Evolutionary conservation across 805 yeast genomes (phyloP).

Genomic region (Metschnikowia kunwiensis): DNA sequence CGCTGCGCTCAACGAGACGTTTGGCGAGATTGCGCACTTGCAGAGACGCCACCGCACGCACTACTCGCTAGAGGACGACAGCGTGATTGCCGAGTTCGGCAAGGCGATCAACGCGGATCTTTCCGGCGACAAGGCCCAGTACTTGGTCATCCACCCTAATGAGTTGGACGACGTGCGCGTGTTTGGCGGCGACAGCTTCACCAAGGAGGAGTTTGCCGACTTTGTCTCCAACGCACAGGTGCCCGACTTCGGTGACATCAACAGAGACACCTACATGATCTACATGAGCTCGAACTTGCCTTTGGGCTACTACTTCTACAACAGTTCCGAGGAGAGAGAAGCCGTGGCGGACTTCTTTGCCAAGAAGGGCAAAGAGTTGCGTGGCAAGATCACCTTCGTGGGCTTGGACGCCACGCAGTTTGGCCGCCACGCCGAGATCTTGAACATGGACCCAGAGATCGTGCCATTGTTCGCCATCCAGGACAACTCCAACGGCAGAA

Average conservation of each 20-base stretch:
- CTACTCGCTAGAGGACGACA: slow-evolving; percentile 46
- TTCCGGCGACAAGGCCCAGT: slow-evolving; percentile 33
- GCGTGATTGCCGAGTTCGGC: slow-evolving; percentile 38
- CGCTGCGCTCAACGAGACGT: slow-evolving; percentile 48
- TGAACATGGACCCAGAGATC: slow-evolving; percentile 80
- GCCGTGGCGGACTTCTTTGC: slow-evolving; percentile 50
- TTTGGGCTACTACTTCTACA: slow-evolving; percentile 84
- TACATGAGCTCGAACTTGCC: slow-evolving; percentile 76
- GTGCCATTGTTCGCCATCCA: slow-evolving; percentile 87
- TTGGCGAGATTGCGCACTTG: slow-evolving; percentile 56
- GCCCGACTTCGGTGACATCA: slow-evolving; percentile 86
- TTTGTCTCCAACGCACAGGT: slow-evolving; percentile 62
- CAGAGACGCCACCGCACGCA: slow-evolving; percentile 66
- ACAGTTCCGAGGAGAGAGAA: slow-evolving; percentile 61
- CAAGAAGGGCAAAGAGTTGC: slow-evolving; percentile 66
- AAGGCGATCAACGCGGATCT: slow-evolving; percentile 29
- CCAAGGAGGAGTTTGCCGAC: slow-evolving; percentile 33
- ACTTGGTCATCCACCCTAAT: slow-evolving; percentile 47
- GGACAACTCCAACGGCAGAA: slow-evolving; percentile 61
- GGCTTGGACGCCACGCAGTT: slow-evolving; percentile 78
- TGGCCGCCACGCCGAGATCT: slow-evolving; percentile 83
- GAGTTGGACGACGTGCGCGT: slow-evolving; percentile 45
- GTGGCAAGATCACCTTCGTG: slow-evolving; percentile 83
- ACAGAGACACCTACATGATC: slow-evolving; percentile 69
- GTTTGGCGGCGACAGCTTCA: slow-evolving; percentile 34